phyloP scores from a whole-genome alignment of 208 protist genomes.

The Tritrichomonas foetus region DNA sequence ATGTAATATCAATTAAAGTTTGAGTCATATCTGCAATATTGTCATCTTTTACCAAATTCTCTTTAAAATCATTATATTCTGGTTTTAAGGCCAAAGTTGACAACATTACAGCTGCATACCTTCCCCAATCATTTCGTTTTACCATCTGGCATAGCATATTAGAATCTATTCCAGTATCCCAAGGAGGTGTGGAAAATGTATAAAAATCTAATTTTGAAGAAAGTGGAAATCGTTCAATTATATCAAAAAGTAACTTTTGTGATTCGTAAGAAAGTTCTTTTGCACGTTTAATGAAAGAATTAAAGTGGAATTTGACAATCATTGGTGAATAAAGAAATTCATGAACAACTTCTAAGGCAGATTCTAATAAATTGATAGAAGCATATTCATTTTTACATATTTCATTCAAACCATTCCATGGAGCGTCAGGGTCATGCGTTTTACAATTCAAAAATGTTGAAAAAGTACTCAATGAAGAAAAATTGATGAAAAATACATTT shows the following conservation, averaged over 20 bases:
- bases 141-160: not conserved
- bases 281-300: not conserved
- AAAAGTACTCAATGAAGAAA: not conserved
- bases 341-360: not conserved
- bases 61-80: not conserved
- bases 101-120: not conserved
- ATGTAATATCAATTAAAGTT: not conserved
- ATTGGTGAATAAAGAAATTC: not conserved
- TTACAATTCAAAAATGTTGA: not conserved
- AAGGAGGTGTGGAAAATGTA: not conserved
- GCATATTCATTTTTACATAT: not conserved
- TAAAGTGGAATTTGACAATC: not conserved
- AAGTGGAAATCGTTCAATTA: not conserved
- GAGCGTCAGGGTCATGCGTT: not conserved
- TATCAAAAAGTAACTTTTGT: not conserved
- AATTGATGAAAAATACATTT: not conserved
- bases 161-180: not conserved
- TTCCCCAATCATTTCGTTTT: not conserved
- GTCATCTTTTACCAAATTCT: not conserved
- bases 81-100: not conserved
- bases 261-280: not conserved
- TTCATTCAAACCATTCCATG: constrained; percentile 7
- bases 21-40: not conserved
- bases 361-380: not conserved
- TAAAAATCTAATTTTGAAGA: not conserved